phyloP scores from a whole-genome alignment of 257 asterid species.

The Solanum piurae region DNA sequence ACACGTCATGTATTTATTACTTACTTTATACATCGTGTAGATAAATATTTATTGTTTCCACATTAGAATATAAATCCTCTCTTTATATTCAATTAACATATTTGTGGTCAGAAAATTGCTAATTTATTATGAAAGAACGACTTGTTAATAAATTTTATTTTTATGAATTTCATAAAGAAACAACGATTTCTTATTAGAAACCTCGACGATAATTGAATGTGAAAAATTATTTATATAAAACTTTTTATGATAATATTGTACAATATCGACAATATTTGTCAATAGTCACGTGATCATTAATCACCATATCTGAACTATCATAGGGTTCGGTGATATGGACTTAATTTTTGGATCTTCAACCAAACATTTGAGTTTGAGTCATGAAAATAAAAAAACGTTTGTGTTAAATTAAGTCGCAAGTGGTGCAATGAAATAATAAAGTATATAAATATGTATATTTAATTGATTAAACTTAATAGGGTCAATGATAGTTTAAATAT shows the following conservation, averaged over 20 bases:
- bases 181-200: neutral
- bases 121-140: neutral
- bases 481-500: neutral
- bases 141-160: neutral
- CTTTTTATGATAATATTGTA: neutral
- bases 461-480: neutral
- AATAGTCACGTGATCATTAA: neutral
- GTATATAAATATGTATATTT: neutral
- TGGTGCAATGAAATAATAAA: neutral
- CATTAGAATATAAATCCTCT: neutral
- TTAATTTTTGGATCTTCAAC: neutral
- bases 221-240: neutral
- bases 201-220: neutral
- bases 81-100: neutral
- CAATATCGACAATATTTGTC: neutral
- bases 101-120: fast-evolving
- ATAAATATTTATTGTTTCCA: neutral
- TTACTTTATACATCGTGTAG: neutral
- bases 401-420: neutral
- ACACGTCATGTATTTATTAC: too few species aligned
- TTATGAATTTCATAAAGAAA: neutral
- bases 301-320: neutral
- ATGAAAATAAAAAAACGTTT: neutral
- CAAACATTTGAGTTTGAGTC: fast-evolving
- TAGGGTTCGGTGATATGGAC: neutral